A percentile compares a stretch with the other conserved stretches of the same genome.
These are phyloP conservation scores for Stagonosporopsis tanaceti DNA, from an alignment of 2,329 filamentous ascomycete genomes.

Conservation along the genomic window DNA sequence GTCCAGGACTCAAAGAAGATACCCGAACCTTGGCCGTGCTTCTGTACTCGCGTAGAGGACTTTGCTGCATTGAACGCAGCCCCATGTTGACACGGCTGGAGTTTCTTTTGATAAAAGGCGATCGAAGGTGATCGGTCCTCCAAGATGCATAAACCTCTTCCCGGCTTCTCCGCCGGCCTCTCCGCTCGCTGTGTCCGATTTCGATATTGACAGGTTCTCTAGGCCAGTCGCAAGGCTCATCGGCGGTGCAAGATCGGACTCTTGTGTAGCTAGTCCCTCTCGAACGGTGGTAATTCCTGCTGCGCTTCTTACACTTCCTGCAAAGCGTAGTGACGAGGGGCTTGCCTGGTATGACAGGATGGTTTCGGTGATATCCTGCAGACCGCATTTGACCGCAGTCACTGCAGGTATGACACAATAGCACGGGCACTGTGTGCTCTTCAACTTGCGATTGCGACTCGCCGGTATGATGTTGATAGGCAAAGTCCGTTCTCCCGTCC, in stretches of 20 bases:
- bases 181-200: slow-evolving; percentile 26
- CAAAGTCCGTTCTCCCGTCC: slow-evolving; percentile 25
- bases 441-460: slow-evolving; percentile 22
- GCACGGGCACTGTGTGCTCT: slow-evolving; percentile 31
- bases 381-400: slow-evolving; percentile 46
- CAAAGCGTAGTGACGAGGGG: slow-evolving; percentile 36
- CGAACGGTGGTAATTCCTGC: slow-evolving; percentile 20
- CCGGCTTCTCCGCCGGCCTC: slow-evolving; percentile 36
- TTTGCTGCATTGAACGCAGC: slow-evolving; percentile 35
- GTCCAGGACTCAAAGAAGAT: slow-evolving; percentile 33
- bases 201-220: slow-evolving; percentile 28
- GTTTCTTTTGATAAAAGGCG: slow-evolving; percentile 23
- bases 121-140: slow-evolving; percentile 29
- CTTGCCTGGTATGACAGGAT: slow-evolving; percentile 47
- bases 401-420: slow-evolving; percentile 47
- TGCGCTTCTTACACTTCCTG: slow-evolving; percentile 43
- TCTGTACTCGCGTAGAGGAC: slow-evolving; percentile 17
- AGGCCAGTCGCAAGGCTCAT: slow-evolving; percentile 41
- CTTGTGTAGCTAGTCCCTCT: slow-evolving; percentile 29
- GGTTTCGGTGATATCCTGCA: slow-evolving; percentile 43
- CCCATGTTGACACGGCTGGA: slow-evolving; percentile 36
- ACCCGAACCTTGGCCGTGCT: slow-evolving; percentile 23
- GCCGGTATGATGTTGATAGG: slow-evolving; percentile 27
- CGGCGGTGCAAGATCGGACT: slow-evolving; percentile 31
- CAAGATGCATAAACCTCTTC: slow-evolving; percentile 28